These are phyloP conservation scores for Blumeria hordei DNA, from an alignment of 2,329 filamentous ascomycete genomes.

Conservation along the genomic window DNA sequence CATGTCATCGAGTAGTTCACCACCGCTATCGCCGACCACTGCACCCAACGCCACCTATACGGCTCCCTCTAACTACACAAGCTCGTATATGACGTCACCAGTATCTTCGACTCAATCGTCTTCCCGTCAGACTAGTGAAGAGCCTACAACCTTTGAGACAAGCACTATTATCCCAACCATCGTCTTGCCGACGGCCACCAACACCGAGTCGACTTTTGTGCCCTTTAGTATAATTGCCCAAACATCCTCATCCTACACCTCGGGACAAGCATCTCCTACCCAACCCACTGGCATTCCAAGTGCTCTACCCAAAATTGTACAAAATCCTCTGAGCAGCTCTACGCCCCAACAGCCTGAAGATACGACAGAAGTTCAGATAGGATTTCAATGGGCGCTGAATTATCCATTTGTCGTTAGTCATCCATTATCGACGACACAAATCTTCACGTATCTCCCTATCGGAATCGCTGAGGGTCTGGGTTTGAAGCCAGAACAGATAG, in stretches of 20 bases:
- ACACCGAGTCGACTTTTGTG: slow-evolving; percentile 10
- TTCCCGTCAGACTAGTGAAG: slow-evolving; percentile 26
- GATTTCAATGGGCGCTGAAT: slow-evolving; percentile 59
- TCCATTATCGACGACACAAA: slow-evolving; percentile 52
- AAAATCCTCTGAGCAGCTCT: slow-evolving; percentile 9
- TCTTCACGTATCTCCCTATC: slow-evolving; percentile 54
- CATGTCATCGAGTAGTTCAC: not conserved
- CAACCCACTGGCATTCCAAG: slow-evolving; percentile 10
- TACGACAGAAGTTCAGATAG: slow-evolving; percentile 55
- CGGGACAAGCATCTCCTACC: slow-evolving; percentile 4
- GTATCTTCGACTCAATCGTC: slow-evolving; percentile 37
- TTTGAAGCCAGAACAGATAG: slow-evolving; percentile 23
- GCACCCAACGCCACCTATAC: not conserved
- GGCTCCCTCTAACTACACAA: not conserved
- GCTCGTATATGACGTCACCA: not conserved
- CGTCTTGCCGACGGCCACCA: slow-evolving; percentile 10
- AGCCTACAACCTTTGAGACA: slow-evolving; percentile 3
- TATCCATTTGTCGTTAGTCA: slow-evolving; percentile 59
- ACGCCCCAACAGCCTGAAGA: slow-evolving; percentile 20
- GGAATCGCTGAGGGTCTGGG: slow-evolving; percentile 31
- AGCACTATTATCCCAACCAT: not conserved
- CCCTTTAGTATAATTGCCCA: slow-evolving; percentile 10
- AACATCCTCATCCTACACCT: slow-evolving; percentile 5
- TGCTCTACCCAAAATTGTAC: slow-evolving; percentile 12
- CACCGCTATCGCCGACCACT: not conserved